phyloP scores from a whole-genome alignment of 352 stramenopile genomes.

The Blastocystis sp. region DNA sequence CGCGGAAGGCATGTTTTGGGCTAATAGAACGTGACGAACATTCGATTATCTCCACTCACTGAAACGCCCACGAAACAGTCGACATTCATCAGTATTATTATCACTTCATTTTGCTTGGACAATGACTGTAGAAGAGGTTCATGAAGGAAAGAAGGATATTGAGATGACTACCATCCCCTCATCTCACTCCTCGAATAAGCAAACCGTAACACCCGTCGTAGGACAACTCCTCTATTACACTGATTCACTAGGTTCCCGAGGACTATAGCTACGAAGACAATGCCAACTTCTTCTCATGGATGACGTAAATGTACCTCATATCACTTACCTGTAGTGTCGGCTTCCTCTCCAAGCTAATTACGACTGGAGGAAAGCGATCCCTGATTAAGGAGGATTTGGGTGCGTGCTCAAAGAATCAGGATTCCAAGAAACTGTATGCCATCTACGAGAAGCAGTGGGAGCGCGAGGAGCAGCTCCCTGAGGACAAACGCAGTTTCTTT shows the following conservation, averaged over 20 bases:
- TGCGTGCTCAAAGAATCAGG: not conserved
- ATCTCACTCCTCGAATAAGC: no score
- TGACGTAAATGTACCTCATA: not conserved
- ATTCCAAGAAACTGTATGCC: not conserved
- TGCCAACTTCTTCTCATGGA: conserved; percentile 21
- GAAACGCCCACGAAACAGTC: no score
- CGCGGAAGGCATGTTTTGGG: no score
- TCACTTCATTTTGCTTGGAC: no score
- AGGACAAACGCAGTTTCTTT: not conserved
- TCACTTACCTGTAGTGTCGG: not conserved
- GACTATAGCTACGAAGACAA: conserved; percentile 7
- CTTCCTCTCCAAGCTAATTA: not conserved
- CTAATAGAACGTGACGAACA: no score
- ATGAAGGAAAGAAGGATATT: no score
- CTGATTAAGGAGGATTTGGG: not conserved
- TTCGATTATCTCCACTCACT: no score
- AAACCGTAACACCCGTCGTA: no score
- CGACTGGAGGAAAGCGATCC: not conserved
- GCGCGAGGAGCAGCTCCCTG: not conserved
- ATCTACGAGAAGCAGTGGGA: not conserved
- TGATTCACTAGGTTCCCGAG: not conserved
- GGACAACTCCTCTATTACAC: no score
- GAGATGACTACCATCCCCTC: no score
- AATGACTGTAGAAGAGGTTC: no score
- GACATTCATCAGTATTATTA: no score